Evolutionary conservation across 208 protist genomes (phyloP).

Genomic region (Trypanosoma scelopori): DNA sequence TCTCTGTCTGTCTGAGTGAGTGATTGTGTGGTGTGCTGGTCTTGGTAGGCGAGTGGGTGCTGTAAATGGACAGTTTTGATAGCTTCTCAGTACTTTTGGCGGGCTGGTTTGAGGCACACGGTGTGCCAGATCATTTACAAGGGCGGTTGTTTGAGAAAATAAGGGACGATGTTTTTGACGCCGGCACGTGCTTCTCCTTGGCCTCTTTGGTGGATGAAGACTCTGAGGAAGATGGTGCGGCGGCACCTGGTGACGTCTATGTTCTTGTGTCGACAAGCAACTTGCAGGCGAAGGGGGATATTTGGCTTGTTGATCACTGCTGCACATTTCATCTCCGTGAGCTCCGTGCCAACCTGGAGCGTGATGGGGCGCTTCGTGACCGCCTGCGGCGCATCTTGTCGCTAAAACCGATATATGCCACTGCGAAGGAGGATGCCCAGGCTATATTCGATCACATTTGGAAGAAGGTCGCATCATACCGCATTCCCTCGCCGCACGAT

Average conservation of each 20-base stretch:
- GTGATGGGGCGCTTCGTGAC: slow-evolving; percentile 32
- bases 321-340: slow-evolving; percentile 44
- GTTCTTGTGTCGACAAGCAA: slow-evolving; percentile 42
- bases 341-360: slow-evolving; percentile 33
- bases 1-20: no score
- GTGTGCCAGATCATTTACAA: slow-evolving; percentile 34
- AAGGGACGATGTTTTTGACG: slow-evolving; percentile 39
- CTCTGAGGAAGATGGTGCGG: slow-evolving; percentile 3
- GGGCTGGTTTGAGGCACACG: slow-evolving; percentile 36
- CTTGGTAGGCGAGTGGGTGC: no score
- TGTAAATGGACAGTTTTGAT: slow-evolving; percentile 27
- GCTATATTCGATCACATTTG: slow-evolving; percentile 42
- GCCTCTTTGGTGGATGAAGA: slow-evolving; percentile 26
- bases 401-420: slow-evolving; percentile 8
- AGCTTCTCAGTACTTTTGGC: slow-evolving; percentile 34
- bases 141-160: slow-evolving; percentile 43
- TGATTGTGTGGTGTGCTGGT: no score
- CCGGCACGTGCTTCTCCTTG: slow-evolving; percentile 36
- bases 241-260: slow-evolving; percentile 17
- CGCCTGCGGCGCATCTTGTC: slow-evolving; percentile 37
- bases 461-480: slow-evolving; percentile 37
- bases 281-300: slow-evolving; percentile 34
- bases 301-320: slow-evolving; percentile 63
- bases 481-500: slow-evolving; percentile 20
- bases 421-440: slow-evolving; percentile 20